Conservation (phyloP, 192 early-diverging fungal genomes). For the Mortierella claussenii region DNA sequence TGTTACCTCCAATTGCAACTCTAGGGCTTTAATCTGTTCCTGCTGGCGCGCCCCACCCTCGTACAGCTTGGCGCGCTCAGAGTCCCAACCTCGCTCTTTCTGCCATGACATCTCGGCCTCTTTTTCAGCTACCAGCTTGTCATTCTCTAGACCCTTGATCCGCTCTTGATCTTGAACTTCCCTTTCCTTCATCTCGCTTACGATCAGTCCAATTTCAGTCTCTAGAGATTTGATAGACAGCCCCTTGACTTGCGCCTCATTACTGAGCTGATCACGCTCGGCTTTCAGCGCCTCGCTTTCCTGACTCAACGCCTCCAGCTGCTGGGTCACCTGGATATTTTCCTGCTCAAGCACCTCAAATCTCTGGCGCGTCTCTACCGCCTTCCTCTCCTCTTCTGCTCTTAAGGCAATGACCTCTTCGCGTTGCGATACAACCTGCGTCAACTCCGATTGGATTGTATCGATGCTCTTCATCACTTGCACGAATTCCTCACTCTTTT, state of each 20-base stretch:
- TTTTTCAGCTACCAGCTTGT: constrained; percentile 1
- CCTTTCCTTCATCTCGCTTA: constrained; percentile 4
- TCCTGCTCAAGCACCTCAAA: constrained; percentile 15
- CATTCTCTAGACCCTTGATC: constrained; percentile 29
- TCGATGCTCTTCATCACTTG: constrained; percentile 20
- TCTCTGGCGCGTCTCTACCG: neutral
- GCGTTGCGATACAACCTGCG: constrained; percentile 16
- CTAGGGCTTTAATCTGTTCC: constrained; percentile 5
- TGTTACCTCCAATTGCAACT: constrained; percentile 6
- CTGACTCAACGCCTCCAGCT: neutral
- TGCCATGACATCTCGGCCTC: constrained; percentile 13
- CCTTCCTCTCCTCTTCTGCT: constrained; percentile 14
- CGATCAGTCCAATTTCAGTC: constrained; percentile 12
- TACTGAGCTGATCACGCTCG: constrained; percentile 14
- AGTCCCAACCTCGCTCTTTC: constrained; percentile 26
- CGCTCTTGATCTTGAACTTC: constrained; percentile 14
- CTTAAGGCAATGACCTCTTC: constrained; percentile 21
- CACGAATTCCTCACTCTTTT: constrained; percentile 3
- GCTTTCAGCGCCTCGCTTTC: neutral
- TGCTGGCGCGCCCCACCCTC: constrained; percentile 2
- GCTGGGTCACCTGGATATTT: neutral
- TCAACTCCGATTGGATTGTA: constrained; percentile 27
- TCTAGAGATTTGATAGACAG: constrained; percentile 14
- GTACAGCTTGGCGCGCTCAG: constrained; percentile 3
- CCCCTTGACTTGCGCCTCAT: constrained; percentile 5